Conservation (phyloP, 2,329 filamentous ascomycete species). For the Orbilia oligospora region DNA sequence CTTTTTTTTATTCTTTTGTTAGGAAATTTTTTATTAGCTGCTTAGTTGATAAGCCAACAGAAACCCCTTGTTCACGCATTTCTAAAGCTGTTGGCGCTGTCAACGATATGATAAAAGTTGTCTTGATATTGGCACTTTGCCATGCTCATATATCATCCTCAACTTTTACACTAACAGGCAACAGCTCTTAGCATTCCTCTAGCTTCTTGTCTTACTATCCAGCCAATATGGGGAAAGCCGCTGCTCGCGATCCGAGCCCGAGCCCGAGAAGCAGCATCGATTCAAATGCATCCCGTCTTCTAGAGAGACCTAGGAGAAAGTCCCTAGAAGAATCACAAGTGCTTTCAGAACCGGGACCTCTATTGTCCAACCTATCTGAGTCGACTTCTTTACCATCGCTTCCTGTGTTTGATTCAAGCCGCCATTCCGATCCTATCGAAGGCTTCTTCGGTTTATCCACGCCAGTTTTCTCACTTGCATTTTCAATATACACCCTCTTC, state of each 20-base stretch:
- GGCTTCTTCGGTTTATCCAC: slow-evolving; percentile 55
- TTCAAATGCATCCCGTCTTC: slow-evolving; percentile 4
- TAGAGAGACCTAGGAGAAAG: neutral
- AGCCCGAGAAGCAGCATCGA: slow-evolving; percentile 37
- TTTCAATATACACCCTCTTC: slow-evolving; percentile 45
- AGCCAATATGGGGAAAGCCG: slow-evolving; percentile 45
- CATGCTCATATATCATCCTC: slow-evolving; percentile 10
- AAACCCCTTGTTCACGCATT: neutral
- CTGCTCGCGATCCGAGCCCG: slow-evolving; percentile 33
- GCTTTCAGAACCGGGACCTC: neutral
- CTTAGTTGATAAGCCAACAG: too few relatives aligned
- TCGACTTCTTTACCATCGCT: neutral
- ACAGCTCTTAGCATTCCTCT: slow-evolving; percentile 10
- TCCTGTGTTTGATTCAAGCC: slow-evolving; percentile 3
- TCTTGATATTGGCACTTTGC: slow-evolving; percentile 17
- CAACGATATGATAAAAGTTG: slow-evolving; percentile 22
- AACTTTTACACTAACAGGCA: neutral
- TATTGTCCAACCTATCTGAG: neutral
- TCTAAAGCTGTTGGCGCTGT: neutral
- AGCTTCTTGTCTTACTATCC: slow-evolving; percentile 4
- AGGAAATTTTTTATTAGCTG: neutral
- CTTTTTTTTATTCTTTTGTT: neutral
- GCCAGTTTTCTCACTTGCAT: slow-evolving; percentile 49
- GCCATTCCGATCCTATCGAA: slow-evolving; percentile 32
- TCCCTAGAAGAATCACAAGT: neutral